Evolutionary conservation across 2,329 filamentous ascomycete genomes (phyloP).

Genomic region (Pleoardoris graminearum): DNA sequence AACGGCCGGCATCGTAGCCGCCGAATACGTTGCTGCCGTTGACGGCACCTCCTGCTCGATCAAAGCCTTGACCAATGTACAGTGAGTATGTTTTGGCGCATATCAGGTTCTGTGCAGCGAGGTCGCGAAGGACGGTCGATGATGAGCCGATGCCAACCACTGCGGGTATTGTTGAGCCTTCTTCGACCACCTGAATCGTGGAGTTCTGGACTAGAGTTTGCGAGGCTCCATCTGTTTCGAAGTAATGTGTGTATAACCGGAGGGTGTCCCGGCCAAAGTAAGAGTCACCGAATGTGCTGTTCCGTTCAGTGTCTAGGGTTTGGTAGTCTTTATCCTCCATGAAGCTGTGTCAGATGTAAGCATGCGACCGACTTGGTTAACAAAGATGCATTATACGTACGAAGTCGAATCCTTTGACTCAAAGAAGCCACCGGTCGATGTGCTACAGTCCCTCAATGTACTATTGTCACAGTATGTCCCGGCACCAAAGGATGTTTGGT

Average conservation of each 20-base stretch:
- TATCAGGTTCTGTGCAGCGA: conserved; percentile 41
- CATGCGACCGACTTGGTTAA: background rate
- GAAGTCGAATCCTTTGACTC: conserved; percentile 33
- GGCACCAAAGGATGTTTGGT: conserved; percentile 48
- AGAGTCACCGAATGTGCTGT: conserved; percentile 24
- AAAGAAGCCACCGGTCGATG: conserved; percentile 43
- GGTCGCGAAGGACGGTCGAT: conserved; percentile 47
- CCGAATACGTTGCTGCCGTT: conserved; percentile 51
- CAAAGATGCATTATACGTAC: conserved; percentile 21
- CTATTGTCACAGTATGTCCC: conserved; percentile 42
- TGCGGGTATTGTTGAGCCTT: conserved; percentile 37
- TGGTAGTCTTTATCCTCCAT: conserved; percentile 25
- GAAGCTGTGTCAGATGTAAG: conserved; percentile 30
- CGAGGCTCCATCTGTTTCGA: conserved; percentile 44
- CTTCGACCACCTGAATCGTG: conserved; percentile 40
- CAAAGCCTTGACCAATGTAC: conserved; percentile 49
- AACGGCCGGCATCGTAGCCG: conserved; percentile 51
- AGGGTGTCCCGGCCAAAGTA: conserved; percentile 42
- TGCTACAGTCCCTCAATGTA: conserved; percentile 36
- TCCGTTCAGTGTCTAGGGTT: conserved; percentile 31
- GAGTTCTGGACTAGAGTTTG: conserved; percentile 42
- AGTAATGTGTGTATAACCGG: conserved; percentile 48
- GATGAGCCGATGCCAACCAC: conserved; percentile 47
- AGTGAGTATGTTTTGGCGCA: conserved; percentile 48
- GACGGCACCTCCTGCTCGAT: conserved; percentile 45